Evolutionary conservation across 805 yeast genomes (phyloP).

Genomic region (Candida khao-thaluensis): DNA sequence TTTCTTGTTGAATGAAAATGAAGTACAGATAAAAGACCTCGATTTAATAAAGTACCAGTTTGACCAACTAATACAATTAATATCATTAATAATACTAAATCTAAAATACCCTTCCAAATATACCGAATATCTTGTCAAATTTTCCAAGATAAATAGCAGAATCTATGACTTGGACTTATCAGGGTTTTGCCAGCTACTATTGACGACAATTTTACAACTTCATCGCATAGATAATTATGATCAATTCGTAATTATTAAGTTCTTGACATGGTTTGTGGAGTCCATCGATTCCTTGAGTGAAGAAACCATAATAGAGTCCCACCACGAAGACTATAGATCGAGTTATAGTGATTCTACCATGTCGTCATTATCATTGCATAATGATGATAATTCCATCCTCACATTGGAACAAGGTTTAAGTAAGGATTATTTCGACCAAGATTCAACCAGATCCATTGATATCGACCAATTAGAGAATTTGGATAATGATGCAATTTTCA

Average conservation of each 20-base stretch:
- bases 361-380: slow-evolving; percentile 13
- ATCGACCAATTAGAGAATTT: slow-evolving; percentile 5
- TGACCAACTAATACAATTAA: slow-evolving; percentile 9
- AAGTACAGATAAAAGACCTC: not conserved
- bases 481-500: slow-evolving; percentile 12
- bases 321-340: slow-evolving; percentile 9
- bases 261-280: slow-evolving; percentile 10
- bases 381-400: slow-evolving; percentile 8
- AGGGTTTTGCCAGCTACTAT: slow-evolving; percentile 11
- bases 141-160: slow-evolving; percentile 14
- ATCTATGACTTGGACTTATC: slow-evolving; percentile 13
- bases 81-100: slow-evolving; percentile 9
- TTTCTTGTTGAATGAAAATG: slow-evolving; percentile 3
- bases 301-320: slow-evolving; percentile 11
- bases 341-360: slow-evolving; percentile 16
- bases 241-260: slow-evolving; percentile 10
- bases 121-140: slow-evolving; percentile 8
- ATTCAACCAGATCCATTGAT: slow-evolving; percentile 1
- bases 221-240: slow-evolving; percentile 1
- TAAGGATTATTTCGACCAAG: not conserved
- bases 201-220: slow-evolving; percentile 3
- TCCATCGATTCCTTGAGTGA: slow-evolving; percentile 2
- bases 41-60: slow-evolving; percentile 7
- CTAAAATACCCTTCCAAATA: slow-evolving; percentile 1
- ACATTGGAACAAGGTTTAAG: slow-evolving; percentile 7